Base-by-base conservation (phyloP, 2,329 filamentous ascomycete genomes). In the Dactylonectria macrodidyma region DNA sequence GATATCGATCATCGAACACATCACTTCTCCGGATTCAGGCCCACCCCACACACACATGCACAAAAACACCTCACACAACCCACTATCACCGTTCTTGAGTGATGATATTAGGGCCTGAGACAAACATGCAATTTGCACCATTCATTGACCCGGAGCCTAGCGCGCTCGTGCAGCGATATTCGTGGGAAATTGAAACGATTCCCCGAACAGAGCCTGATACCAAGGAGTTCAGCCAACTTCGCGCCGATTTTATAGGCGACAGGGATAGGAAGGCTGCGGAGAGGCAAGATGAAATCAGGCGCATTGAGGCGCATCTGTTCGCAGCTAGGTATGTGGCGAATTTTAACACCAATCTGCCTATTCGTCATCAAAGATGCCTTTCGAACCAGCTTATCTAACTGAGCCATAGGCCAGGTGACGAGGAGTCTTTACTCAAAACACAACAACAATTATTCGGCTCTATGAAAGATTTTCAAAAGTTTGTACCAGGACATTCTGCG, bases 181-280 rank as follows among this genome's bases (percentile, higher is more conserved):
- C 68, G 11, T 71, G 59, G 62, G 68, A 71, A 33, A 38, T 68
- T 3, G 65, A 66, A 33, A 41, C 48, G 14, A 38, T 41, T 24
- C 5, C 24, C 24, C 24, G 44, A 5, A 36, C 58, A 0, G 47
- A 65, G 10, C 19, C 30, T 30, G 65, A 61, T 7, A 63, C 14
- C 3, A 57, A 55, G 22, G 46, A 68, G 22, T 65, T 62, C 19
- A 56, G 65, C 8, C 55, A 69, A 44, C 56, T 67, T 19, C 50
- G 22, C 3, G 30, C 50, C 0, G 50, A 52, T 12, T 12, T 52
- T 2, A 24, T 34, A 8, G 16, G 16, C 9, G 50, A 52, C 26
- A 34, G 26, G 16, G 26, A 52, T 1, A 52, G 50, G 16, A 30
- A n/a, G 22, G 30, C n/a, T 5, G 33, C 2, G 3, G 50, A 52